Base-by-base conservation (phyloP, 2,329 filamentous ascomycete species). In the Chalaropsis thielavioides region DNA sequence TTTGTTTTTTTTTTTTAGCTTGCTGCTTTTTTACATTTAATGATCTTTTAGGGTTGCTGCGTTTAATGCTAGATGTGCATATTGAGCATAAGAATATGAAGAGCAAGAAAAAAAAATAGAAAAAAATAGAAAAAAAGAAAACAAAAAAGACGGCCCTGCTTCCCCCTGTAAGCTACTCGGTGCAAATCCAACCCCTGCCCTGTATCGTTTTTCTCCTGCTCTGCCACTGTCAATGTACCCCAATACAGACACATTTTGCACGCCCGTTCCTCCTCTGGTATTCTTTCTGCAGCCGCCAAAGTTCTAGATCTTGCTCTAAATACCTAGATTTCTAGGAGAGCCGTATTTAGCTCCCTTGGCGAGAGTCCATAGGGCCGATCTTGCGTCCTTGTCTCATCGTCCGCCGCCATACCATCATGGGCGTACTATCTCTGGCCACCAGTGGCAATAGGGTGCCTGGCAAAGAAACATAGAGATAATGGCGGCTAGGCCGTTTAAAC, bases 361-460 rank as follows among this genome's bases (percentile, higher is more conserved):
- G 66, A 54, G 68, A 68, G 64, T 71, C 68, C 41, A 62, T 44
- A 62, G 70, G 70, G 69, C 69, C 67, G 71, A 70, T 67, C 66
- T 64, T 15, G 15, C 22, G 51, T 4, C 51, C 51, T 56, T 56
- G 51, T 56, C 15, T 17, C 31, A 31, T 49, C 46, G 46, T 31
- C 8, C 51, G 17, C 17, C 51, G 27, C 27, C 19, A 54, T 17
- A 15, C 31, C 31, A 31, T 31, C 31, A 6, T 31, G 6, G 31
- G 31, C 31, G 3, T 27, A 27, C 10, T 56, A 17, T 35, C 51
- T 17, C 27, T 11, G 41, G 41, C 41, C 17, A 11, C 41, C 17
- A 43, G 41, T 11, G 24, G 5, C 49, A 31, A 31, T 2, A 24
- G 1, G 24, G 4, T 13, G 2, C 44, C 11, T 24, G 49, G 7